Percentiles rank a stretch among this genome's conserved stretches.
These are phyloP conservation scores for Tetrapisispora nanseiensis DNA, from an alignment of 805 yeast species.

Conservation along the genomic window DNA sequence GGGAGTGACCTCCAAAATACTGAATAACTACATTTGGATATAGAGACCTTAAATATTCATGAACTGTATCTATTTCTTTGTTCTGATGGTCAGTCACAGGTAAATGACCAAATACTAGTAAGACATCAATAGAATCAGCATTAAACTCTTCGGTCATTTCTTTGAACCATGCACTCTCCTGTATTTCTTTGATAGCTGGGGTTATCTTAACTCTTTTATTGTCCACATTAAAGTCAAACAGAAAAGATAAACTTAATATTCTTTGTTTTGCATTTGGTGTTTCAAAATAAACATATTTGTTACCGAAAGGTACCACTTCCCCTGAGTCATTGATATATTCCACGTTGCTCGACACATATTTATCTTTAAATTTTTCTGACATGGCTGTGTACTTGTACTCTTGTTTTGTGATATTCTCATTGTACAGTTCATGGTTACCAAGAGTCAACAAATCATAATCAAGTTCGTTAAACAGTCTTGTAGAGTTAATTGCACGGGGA, in stretches of 20 bases:
- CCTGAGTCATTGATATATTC: slow-evolving; percentile 40
- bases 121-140: slow-evolving; percentile 44
- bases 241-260: slow-evolving; percentile 63
- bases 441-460: slow-evolving; percentile 73
- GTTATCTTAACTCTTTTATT: slow-evolving; percentile 56
- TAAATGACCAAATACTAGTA: slow-evolving; percentile 70
- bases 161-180: slow-evolving; percentile 57
- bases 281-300: slow-evolving; percentile 50
- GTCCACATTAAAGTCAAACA: slow-evolving; percentile 54
- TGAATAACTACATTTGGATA: slow-evolving; percentile 64
- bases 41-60: slow-evolving; percentile 38
- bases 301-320: slow-evolving; percentile 54
- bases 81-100: slow-evolving; percentile 43
- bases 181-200: slow-evolving; percentile 41
- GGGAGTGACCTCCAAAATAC: slow-evolving; percentile 92
- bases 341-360: slow-evolving; percentile 65
- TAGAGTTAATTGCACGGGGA: slow-evolving; percentile 60
- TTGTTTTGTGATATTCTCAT: slow-evolving; percentile 48
- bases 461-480: slow-evolving; percentile 49
- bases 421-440: slow-evolving; percentile 88
- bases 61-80: slow-evolving; percentile 31
- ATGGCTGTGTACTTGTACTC: slow-evolving; percentile 57
- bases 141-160: slow-evolving; percentile 30
- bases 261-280: slow-evolving; percentile 45
- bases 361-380: slow-evolving; percentile 42